Conservation (phyloP, 2,329 filamentous ascomycete species). For the Aspergillus caelatus region DNA sequence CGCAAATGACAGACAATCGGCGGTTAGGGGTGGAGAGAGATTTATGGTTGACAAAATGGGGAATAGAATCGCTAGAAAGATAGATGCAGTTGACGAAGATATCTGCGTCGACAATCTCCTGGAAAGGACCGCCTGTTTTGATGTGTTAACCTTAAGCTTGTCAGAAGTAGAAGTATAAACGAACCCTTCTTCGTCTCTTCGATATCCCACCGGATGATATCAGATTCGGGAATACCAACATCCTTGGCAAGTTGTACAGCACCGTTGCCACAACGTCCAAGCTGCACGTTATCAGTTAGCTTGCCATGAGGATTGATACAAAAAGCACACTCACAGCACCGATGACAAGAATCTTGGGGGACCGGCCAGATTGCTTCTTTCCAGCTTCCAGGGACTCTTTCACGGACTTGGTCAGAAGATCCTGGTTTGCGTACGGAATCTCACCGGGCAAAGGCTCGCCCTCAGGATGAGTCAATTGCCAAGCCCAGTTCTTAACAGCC, state of each 20-base stretch:
- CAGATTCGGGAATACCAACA: slow-evolving; percentile 69
- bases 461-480: slow-evolving; percentile 72
- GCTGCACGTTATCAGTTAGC: slow-evolving; percentile 25
- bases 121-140: slow-evolving; percentile 66
- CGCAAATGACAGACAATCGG: slow-evolving; percentile 77
- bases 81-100: slow-evolving; percentile 92
- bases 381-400: slow-evolving; percentile 70
- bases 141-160: slow-evolving; percentile 25
- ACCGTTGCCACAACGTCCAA: slow-evolving; percentile 74
- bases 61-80: slow-evolving; percentile 70
- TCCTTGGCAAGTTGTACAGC: slow-evolving; percentile 78
- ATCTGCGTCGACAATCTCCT: slow-evolving; percentile 70
- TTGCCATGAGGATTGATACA: neutral
- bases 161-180: neutral
- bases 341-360: slow-evolving; percentile 79
- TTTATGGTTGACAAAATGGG: slow-evolving; percentile 76
- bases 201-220: slow-evolving; percentile 77
- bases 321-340: slow-evolving; percentile 59
- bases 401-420: slow-evolving; percentile 71
- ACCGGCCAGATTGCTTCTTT: slow-evolving; percentile 66
- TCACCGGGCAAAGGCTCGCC: slow-evolving; percentile 67
- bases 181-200: slow-evolving; percentile 70
- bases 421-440: slow-evolving; percentile 66
- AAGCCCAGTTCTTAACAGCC: slow-evolving; percentile 78
- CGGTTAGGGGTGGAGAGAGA: slow-evolving; percentile 69